Base-by-base conservation (phyloP, 169 alveolate genomes). In the Plasmodium gaboni region DNA sequence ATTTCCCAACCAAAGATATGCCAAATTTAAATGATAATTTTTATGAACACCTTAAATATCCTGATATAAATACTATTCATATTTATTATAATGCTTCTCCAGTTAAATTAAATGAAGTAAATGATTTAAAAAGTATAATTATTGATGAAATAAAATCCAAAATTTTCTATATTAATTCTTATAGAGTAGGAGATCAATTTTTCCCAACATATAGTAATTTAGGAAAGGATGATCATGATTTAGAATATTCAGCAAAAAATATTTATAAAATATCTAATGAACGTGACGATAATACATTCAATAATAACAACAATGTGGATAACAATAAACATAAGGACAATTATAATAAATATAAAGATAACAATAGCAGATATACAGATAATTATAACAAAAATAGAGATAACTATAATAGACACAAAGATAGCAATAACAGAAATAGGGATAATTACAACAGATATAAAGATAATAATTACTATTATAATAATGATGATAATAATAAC, bases 151-250 rank as follows among this genome's bases (percentile, higher is more conserved):
- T 83, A 17, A 68, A 83, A 28, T 51, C 91, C 15, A 83, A 83
- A 42, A 61, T 83, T 53, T 67, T 59, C 24, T 50, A 57, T 61
- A 83, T 83, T 15, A 83, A 83, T n/a, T 83, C 91, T 13, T 68
- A 68, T 50, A 42, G 72, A 83, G 59, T 83, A 44, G 83, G 83
- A 24, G 57, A 83, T 15, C 91, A 83, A 50, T 55, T 83, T 67
- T 83, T 83, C 83, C 57, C 70, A 2, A 83, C 73, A 1, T 83
- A 83, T 48, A 69, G 85, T 48, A 68, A 83, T 26, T 46, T 32
- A 44, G 91, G 80, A 44, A 68, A 67, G 44, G 91, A 83, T 61
- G 83, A 83, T 10, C 91, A 83, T 50, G 91, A 83, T 28, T 26
- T 83, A 38, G 73, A 67, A 83, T 8, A 64, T 13, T 13, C 10